Evolutionary conservation across 768 basidiomycete genomes (phyloP).

Genomic region (Lepiota brunneoincarnata): DNA sequence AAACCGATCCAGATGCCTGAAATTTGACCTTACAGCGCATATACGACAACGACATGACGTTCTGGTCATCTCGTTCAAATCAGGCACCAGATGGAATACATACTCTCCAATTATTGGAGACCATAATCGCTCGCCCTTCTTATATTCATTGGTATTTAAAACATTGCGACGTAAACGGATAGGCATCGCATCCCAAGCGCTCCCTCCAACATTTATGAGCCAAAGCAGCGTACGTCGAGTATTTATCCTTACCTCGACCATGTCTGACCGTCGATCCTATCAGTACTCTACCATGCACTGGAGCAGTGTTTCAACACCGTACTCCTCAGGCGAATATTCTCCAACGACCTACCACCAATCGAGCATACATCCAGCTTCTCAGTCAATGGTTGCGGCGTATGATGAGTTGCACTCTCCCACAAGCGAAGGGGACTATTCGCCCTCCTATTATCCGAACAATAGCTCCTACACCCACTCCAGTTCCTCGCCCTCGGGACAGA

Average conservation of each 20-base stretch:
- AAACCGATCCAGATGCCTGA: slow-evolving; percentile 12
- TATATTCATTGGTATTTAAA: slow-evolving; percentile 15
- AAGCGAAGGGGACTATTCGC: slow-evolving; percentile 16
- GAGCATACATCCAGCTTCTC: background rate
- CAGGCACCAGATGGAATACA: slow-evolving; percentile 18
- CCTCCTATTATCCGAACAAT: slow-evolving; percentile 21
- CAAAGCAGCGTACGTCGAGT: background rate
- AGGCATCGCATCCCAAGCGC: slow-evolving; percentile 18
- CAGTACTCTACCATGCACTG: slow-evolving; percentile 36
- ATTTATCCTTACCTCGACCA: slow-evolving; percentile 15
- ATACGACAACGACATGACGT: slow-evolving; percentile 16
- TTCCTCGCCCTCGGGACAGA: slow-evolving; percentile 20
- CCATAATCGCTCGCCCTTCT: slow-evolving; percentile 1
- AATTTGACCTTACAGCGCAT: slow-evolving; percentile 13
- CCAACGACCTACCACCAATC: slow-evolving; percentile 2
- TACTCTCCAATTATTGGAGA: slow-evolving; percentile 2
- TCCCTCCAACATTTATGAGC: slow-evolving; percentile 26
- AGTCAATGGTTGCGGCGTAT: slow-evolving; percentile 5
- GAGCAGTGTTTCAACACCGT: slow-evolving; percentile 19
- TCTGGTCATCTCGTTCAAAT: slow-evolving; percentile 14
- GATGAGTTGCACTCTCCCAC: slow-evolving; percentile 2
- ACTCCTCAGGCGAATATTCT: slow-evolving; percentile 2
- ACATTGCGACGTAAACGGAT: slow-evolving; percentile 28
- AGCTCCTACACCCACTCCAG: slow-evolving; percentile 20
- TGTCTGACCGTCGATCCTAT: slow-evolving; percentile 28